These are phyloP conservation scores for Eimeria acervulina DNA, from an alignment of 169 alveolate genomes.

Conservation along the genomic window DNA sequence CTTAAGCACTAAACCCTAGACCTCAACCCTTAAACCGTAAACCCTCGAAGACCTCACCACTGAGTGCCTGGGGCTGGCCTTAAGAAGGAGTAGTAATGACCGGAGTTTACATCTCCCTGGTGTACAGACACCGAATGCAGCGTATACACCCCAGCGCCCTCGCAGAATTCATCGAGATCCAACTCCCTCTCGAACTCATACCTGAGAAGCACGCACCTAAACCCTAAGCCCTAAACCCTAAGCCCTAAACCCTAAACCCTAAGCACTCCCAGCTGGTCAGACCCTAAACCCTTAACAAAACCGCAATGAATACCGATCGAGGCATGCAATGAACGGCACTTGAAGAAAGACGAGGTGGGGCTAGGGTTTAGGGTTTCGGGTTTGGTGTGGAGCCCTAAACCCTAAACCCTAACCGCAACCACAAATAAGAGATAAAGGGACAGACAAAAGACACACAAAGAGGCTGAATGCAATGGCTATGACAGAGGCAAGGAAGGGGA, in stretches of 20 bases:
- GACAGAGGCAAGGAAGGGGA: too few species aligned
- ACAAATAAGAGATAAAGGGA: too few species aligned
- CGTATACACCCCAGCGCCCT: slow-evolving; percentile 91
- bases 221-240: neutral
- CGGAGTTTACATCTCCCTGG: slow-evolving; percentile 96
- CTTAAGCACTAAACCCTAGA: too few species aligned
- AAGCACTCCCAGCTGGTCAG: too few species aligned
- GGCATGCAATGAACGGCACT: neutral
- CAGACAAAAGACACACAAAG: too few species aligned
- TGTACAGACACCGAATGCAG: slow-evolving; percentile 97
- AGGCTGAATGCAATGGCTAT: too few species aligned
- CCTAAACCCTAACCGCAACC: too few species aligned
- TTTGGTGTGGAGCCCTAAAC: too few species aligned
- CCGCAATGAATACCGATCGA: neutral
- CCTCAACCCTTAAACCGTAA: too few species aligned
- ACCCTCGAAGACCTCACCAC: slow-evolving; percentile 21
- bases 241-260: neutral
- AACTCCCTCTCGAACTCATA: slow-evolving; percentile 95
- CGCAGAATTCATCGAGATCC: slow-evolving; percentile 89
- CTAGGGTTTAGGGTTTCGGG: too few species aligned
- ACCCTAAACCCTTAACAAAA: neutral
- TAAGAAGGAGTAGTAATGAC: slow-evolving; percentile 97
- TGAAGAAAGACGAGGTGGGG: neutral
- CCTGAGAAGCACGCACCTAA: slow-evolving; percentile 90
- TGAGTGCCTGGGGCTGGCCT: slow-evolving; percentile 89